phyloP scores from a whole-genome alignment of 768 basidiomycete species.

The Psilocybe cyanescens region DNA sequence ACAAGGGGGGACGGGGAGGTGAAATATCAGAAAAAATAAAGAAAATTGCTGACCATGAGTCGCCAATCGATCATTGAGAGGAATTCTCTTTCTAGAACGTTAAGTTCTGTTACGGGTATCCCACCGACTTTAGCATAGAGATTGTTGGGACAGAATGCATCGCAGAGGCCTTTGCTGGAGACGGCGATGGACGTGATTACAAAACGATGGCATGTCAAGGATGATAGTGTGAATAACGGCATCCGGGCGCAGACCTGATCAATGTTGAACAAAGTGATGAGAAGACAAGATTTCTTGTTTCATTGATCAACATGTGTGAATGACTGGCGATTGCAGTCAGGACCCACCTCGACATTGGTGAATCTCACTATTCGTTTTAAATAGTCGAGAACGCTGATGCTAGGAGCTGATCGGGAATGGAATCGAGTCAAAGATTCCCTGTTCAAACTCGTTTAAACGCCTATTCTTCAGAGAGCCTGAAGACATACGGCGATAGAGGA shows the following conservation, averaged over 20 bases:
- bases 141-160: slow-evolving; percentile 92
- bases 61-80: slow-evolving; percentile 92
- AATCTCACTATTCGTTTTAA: slow-evolving; percentile 91
- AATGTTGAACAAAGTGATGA: slow-evolving; percentile 88
- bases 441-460: slow-evolving; percentile 20
- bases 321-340: slow-evolving; percentile 13
- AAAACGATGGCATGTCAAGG: slow-evolving; percentile 97
- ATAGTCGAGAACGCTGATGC: slow-evolving; percentile 90
- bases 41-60: slow-evolving; percentile 75
- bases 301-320: slow-evolving; percentile 9
- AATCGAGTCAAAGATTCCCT: slow-evolving; percentile 94
- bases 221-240: slow-evolving; percentile 90
- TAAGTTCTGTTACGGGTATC: slow-evolving; percentile 88
- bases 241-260: slow-evolving; percentile 90
- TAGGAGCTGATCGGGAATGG: slow-evolving; percentile 91
- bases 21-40: slow-evolving; percentile 19
- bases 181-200: slow-evolving; percentile 93
- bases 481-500: slow-evolving; percentile 79
- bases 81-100: slow-evolving; percentile 94
- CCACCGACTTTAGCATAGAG: slow-evolving; percentile 98
- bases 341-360: slow-evolving; percentile 89
- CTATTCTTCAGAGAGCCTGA: slow-evolving; percentile 7
- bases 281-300: slow-evolving; percentile 72
- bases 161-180: slow-evolving; percentile 93
- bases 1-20: slow-evolving; percentile 16